Conservation (phyloP, 164 flowering plant species). For the Vitis rotundifolia region DNA sequence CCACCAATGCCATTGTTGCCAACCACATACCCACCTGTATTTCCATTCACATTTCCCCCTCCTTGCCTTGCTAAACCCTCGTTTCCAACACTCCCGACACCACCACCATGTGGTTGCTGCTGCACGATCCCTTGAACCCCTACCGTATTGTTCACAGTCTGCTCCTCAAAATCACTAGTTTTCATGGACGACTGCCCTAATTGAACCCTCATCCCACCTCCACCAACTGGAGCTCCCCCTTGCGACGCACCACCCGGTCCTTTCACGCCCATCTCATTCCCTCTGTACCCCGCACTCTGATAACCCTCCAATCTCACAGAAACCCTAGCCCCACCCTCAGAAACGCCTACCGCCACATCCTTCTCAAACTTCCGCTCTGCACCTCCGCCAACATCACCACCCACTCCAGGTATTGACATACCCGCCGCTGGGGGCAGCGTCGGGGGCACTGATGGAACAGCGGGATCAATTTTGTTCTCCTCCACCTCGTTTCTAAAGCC, state of each 20-base stretch:
- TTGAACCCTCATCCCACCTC: slow-evolving; percentile 61
- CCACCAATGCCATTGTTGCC: slow-evolving; percentile 5
- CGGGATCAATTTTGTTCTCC: slow-evolving; percentile 18
- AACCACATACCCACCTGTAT: slow-evolving; percentile 18
- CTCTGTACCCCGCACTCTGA: slow-evolving; percentile 48
- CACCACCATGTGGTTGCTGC: slow-evolving; percentile 22
- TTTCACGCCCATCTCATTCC: slow-evolving; percentile 27
- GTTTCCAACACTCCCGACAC: slow-evolving; percentile 31
- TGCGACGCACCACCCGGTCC: slow-evolving; percentile 17
- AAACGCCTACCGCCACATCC: slow-evolving; percentile 8
- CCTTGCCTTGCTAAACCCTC: slow-evolving; percentile 36
- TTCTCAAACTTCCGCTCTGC: slow-evolving; percentile 7
- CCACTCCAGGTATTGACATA: slow-evolving; percentile 30
- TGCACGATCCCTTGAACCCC: slow-evolving; percentile 30
- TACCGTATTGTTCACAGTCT: slow-evolving; percentile 19
- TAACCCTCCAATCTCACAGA: slow-evolving; percentile 23
- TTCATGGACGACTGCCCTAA: slow-evolving; percentile 41
- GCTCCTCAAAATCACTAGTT: slow-evolving; percentile 31
- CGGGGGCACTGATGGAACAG: slow-evolving; percentile 4
- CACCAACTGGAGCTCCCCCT: slow-evolving; percentile 22
- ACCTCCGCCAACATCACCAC: slow-evolving; percentile 17
- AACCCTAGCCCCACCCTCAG: slow-evolving; percentile 21
- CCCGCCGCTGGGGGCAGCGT: slow-evolving; percentile 9
- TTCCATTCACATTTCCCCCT: slow-evolving; percentile 24
- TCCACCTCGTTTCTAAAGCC: slow-evolving; percentile 34